Conservation (phyloP, 371 early-diverging fungal species). For the Syncephalastrum contaminatum region DNA sequence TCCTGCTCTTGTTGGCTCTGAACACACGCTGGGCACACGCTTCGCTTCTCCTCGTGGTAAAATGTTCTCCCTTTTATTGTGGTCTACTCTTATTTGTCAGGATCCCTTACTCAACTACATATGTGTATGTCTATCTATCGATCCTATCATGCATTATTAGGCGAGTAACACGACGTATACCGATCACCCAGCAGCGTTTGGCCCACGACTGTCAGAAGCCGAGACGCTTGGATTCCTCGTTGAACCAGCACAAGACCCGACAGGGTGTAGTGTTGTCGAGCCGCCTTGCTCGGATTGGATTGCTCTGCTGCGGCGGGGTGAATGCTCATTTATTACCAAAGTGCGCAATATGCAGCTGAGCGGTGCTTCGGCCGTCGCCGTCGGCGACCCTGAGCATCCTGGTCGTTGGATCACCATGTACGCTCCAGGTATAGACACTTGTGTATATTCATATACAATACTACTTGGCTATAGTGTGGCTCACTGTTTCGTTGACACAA, state of each 20-base stretch:
- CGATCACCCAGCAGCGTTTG: constrained; percentile 65
- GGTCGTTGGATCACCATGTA: constrained; percentile 86
- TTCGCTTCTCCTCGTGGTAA: constrained; percentile 30
- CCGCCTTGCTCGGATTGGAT: constrained; percentile 63
- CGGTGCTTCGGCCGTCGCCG: constrained; percentile 86
- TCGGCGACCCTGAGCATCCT: constrained; percentile 77
- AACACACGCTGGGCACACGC: constrained; percentile 5
- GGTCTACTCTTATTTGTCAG: constrained; percentile 9
- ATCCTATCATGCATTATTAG: constrained; percentile 29
- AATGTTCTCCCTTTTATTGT: neutral
- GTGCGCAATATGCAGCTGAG: constrained; percentile 85
- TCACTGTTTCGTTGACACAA: constrained; percentile 21
- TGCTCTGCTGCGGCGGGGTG: constrained; percentile 80
- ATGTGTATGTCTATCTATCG: constrained; percentile 1
- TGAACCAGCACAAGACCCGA: constrained; percentile 31
- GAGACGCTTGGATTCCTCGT: constrained; percentile 54
- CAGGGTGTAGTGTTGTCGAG: constrained; percentile 37
- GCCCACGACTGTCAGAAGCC: constrained; percentile 58
- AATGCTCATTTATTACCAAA: constrained; percentile 85
- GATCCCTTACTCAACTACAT: too few relatives aligned
- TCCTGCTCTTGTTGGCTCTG: neutral
- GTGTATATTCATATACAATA: neutral
- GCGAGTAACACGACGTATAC: constrained; percentile 54
- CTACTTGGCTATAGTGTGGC: neutral
- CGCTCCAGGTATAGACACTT: constrained; percentile 58